A percentile compares a stretch with the other conserved stretches of the same genome.
Evolutionary conservation across 345 rosid species (phyloP).

Genomic region (Lagerstroemia speciosa): DNA sequence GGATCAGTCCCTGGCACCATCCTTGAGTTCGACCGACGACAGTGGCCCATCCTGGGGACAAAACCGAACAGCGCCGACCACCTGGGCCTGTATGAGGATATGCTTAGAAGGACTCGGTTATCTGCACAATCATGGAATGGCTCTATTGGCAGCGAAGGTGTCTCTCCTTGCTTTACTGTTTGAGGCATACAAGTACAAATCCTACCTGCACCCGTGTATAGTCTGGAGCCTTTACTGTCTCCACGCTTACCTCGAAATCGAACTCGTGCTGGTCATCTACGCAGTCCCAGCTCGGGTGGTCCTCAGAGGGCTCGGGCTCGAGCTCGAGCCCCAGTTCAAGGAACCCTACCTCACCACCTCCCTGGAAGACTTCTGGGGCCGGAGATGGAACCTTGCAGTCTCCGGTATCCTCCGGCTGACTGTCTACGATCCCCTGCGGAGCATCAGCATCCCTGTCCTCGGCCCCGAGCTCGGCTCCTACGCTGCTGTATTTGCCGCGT

Average conservation of each 20-base stretch:
- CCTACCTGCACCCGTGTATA: conserved; percentile 16
- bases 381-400: conserved; percentile 61
- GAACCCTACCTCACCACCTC: conserved; percentile 53
- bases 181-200: conserved; percentile 21
- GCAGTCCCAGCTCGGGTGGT: conserved; percentile 25
- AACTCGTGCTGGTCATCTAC: conserved; percentile 19
- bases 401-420: conserved; percentile 35
- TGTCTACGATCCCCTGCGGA: conserved; percentile 33
- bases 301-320: conserved; percentile 20
- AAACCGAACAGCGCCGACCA: too few species aligned
- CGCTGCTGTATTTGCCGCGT: conserved; percentile 26
- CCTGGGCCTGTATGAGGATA: not conserved
- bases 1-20: too few species aligned
- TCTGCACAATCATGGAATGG: not conserved
- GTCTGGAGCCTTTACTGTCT: conserved; percentile 24
- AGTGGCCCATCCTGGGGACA: too few species aligned
- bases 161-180: conserved; percentile 19
- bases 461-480: conserved; percentile 18
- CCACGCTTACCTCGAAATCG: conserved; percentile 28
- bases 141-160: conserved; percentile 17
- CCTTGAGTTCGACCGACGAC: too few species aligned
- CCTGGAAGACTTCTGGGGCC: conserved; percentile 71
- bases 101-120: not conserved
- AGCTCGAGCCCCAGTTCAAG: conserved; percentile 48
- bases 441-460: not conserved